Conservation (phyloP, 176 grass and related monocot species). For the Ensete ventricosum region DNA sequence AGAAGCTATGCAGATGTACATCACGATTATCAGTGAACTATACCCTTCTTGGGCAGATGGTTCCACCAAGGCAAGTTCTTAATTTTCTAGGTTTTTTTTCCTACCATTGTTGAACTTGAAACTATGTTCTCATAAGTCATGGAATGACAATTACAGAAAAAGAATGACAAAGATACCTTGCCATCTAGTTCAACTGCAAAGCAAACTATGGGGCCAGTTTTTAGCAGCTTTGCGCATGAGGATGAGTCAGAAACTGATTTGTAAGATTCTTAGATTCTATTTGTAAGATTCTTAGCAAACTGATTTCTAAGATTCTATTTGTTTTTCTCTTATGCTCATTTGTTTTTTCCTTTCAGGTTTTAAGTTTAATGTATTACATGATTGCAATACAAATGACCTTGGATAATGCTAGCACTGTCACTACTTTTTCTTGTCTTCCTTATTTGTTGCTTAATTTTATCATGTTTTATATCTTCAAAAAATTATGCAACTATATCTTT, state of each 20-base stretch:
- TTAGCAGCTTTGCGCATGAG: conserved; percentile 85
- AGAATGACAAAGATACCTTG: conserved; percentile 33
- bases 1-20: conserved; percentile 93
- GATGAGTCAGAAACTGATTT: conserved; percentile 45
- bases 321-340: too few relatives aligned
- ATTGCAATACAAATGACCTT: not conserved
- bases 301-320: not conserved
- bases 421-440: too few relatives aligned
- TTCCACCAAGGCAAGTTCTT: conserved; percentile 34
- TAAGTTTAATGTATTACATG: not conserved
- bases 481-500: too few relatives aligned
- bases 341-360: not conserved
- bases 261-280: conserved; percentile 38
- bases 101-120: not conserved
- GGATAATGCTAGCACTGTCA: not conserved
- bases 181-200: conserved; percentile 50
- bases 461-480: too few relatives aligned
- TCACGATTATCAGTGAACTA: conserved; percentile 56
- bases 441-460: too few relatives aligned
- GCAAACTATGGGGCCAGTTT: conserved; percentile 88
- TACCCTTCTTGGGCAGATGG: conserved; percentile 73
- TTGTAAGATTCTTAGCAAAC: conserved; percentile 36
- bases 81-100: not conserved
- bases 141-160: conserved; percentile 21
- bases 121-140: not conserved